phyloP scores from a whole-genome alignment of 169 alveolate genomes.

The Plasmodium coatneyi region DNA sequence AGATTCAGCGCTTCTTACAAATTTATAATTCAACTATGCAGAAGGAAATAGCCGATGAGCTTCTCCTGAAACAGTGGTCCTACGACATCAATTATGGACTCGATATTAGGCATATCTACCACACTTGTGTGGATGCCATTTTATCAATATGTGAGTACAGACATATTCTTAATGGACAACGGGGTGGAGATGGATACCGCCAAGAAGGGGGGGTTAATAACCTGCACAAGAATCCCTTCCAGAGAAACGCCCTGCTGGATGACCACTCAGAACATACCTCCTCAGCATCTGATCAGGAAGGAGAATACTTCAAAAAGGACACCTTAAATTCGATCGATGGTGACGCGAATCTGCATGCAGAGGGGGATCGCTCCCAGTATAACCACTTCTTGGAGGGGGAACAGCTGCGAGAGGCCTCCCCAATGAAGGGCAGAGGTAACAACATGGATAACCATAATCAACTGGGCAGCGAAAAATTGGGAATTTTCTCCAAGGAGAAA shows the following conservation, averaged over 20 bases:
- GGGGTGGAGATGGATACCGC: background rate
- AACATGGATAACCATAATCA: background rate
- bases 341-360: background rate
- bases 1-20: conserved; percentile 43
- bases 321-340: background rate
- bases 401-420: background rate
- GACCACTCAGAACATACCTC: background rate
- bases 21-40: conserved; percentile 67
- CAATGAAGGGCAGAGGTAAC: background rate
- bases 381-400: background rate
- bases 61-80: conserved; percentile 54
- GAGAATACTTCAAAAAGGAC: background rate
- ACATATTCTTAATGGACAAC: conserved; percentile 3
- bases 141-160: conserved; percentile 42
- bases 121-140: conserved; percentile 68
- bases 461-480: background rate
- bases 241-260: conserved; percentile 28
- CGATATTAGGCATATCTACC: conserved; percentile 62
- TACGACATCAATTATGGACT: conserved; percentile 64
- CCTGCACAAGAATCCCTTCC: background rate
- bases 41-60: conserved; percentile 49
- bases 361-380: background rate
- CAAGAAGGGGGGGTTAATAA: background rate
- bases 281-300: background rate
- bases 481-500: conserved; percentile 32